Evolutionary conservation across 495 filamentous ascomycete species (phyloP).

Genomic region (Aspergillus heteromorphus): DNA sequence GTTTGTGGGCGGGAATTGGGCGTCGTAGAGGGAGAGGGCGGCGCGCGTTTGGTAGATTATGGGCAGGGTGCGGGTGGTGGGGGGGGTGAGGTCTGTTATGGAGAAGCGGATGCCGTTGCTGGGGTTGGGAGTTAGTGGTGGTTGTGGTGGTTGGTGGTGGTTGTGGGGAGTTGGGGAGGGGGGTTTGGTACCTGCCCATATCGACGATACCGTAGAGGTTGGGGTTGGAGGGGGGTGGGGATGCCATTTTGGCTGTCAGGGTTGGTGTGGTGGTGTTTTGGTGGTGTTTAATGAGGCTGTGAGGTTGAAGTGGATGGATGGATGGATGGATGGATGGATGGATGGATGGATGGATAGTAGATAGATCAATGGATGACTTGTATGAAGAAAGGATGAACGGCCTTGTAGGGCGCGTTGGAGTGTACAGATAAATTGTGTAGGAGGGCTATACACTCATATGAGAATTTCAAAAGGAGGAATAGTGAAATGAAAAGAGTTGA

Average conservation of each 20-base stretch:
- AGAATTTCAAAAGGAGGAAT: no score
- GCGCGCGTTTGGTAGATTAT: slow-evolving; percentile 71
- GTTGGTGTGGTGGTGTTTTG: background rate
- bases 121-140: background rate
- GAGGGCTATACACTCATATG: no score
- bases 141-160: background rate
- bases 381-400: no score
- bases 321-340: background rate
- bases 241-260: slow-evolving; percentile 4
- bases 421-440: no score
- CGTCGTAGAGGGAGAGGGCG: slow-evolving; percentile 82
- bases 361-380: background rate
- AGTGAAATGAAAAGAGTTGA: no score
- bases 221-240: background rate
- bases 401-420: no score
- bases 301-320: background rate
- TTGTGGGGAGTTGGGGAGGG: background rate
- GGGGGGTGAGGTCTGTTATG: slow-evolving; percentile 68
- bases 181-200: slow-evolving; percentile 58
- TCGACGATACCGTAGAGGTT: slow-evolving; percentile 50
- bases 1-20: slow-evolving; percentile 47
- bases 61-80: slow-evolving; percentile 60
- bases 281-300: background rate
- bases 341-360: background rate
- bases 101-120: slow-evolving; percentile 94